Evolutionary conservation across 305 asterid genomes (phyloP), one percentile per base, ranked within the genome.

Genomic region (Withania somnifera): DNA sequence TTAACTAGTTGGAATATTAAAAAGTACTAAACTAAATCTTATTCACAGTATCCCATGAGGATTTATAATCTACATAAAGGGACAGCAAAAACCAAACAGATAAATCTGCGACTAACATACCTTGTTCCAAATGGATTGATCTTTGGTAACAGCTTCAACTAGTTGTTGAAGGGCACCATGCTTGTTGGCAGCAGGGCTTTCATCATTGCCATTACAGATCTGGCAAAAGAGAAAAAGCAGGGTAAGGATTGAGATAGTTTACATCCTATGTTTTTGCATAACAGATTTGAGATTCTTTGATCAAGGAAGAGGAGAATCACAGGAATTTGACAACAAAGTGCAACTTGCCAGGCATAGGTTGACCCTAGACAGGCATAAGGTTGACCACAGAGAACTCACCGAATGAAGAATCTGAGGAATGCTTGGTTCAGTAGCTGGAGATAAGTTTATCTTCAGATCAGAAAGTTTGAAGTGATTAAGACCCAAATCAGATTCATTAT

Each of bases 351-450:
- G 80, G 57, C 56, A 42, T 51, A 78, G 61, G 54, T 38, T 84
- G 76, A 79, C 75, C 78, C n/a, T n/a, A n/a, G n/a, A n/a, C n/a
- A n/a, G n/a, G n/a, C n/a, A n/a, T n/a, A n/a, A 78, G 61, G 54
- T 38, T 84, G 76, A 79, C 75, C 78, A 52, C 69, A 73, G 75
- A 57, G 42, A 82, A 82, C 99, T 90, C 87, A 97, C 99, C 88
- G 89, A 77, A 90, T 97, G 98, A 88, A 97, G 98, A 87, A 97
- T 88, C 88, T 93, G 98, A 73, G 98, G 98, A 89, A 97, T 94
- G 86, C 99, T 97, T 19, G 94, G 98, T 76, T 92, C 99, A 54
- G 86, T 78, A 81, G 92, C 97, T 47, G 89, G 63, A 84, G 91
- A 82, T 82, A 91, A 82, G 88, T 88, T 91, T 78, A 90, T 78